phyloP scores from a whole-genome alignment of 345 rosid genomes.

The Eucalyptus lansdowneana region DNA sequence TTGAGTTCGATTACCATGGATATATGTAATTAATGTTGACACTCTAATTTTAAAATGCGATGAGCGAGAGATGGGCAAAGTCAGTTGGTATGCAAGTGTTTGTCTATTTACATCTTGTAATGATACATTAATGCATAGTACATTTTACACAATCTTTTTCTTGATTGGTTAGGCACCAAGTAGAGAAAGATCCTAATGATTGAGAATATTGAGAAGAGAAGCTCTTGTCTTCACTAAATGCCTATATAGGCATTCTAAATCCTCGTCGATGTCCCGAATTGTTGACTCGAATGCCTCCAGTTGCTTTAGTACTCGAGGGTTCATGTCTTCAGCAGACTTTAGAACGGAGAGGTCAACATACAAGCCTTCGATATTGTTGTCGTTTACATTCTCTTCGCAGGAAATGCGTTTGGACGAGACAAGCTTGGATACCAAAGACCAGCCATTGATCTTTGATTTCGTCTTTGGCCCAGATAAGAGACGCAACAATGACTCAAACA shows the following conservation, averaged over 20 bases:
- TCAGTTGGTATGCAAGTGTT: background rate
- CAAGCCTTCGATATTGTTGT: background rate
- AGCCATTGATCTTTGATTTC: background rate
- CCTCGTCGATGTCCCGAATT: background rate
- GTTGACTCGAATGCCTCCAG: background rate
- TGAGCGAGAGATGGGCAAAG: background rate
- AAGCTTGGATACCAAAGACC: slow-evolving; percentile 2
- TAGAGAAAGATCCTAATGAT: background rate
- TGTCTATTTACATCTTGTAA: background rate
- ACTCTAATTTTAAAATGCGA: no score
- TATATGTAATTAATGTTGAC: background rate
- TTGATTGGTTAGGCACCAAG: no score
- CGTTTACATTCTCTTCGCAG: background rate
- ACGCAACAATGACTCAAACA: background rate
- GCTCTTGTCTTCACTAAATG: slow-evolving; percentile 1
- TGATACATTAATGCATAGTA: background rate
- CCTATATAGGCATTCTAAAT: background rate
- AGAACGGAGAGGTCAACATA: background rate
- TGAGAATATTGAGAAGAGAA: background rate
- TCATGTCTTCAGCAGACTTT: background rate
- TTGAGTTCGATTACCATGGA: background rate
- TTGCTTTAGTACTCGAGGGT: background rate
- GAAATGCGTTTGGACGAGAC: background rate
- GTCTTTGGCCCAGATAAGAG: background rate
- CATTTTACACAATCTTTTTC: background rate